A percentile compares a stretch with the other conserved stretches of the same genome.
phyloP scores from a whole-genome alignment of 1,284 basidiomycete species.

The Cryptococcus sp. region DNA sequence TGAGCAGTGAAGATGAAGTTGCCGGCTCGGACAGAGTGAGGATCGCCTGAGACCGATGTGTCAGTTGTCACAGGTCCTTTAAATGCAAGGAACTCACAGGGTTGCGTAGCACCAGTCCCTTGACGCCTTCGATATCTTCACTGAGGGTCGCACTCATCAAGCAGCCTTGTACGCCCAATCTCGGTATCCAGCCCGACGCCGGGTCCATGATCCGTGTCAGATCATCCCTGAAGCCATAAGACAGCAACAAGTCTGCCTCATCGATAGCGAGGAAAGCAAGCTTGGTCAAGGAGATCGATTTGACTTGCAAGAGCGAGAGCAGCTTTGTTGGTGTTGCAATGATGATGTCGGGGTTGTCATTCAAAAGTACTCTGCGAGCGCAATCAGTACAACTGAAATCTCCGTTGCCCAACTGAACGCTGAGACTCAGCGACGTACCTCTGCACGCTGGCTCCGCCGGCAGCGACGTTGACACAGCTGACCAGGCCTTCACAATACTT shows the following conservation, averaged over 20 bases:
- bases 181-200: constrained; percentile 66
- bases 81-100: constrained; percentile 63
- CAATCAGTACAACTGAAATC: not conserved
- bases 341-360: constrained; percentile 88
- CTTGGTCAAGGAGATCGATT: constrained; percentile 57
- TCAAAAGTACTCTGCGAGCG: constrained; percentile 63
- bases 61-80: not conserved
- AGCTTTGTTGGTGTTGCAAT: constrained; percentile 88
- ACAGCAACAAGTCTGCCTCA: constrained; percentile 95
- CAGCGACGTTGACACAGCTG: constrained; percentile 74
- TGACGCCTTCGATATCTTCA: constrained; percentile 87
- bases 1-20: constrained; percentile 64
- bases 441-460: constrained; percentile 72
- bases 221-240: constrained; percentile 94
- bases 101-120: constrained; percentile 81
- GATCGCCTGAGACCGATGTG: constrained; percentile 64
- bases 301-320: constrained; percentile 74
- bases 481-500: constrained; percentile 78
- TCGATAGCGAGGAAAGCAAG: constrained; percentile 92
- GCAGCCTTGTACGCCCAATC: constrained; percentile 83
- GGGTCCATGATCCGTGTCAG: constrained; percentile 76
- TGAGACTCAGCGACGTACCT: constrained; percentile 57
- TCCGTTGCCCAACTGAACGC: not conserved
- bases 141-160: constrained; percentile 98
- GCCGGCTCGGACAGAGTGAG: constrained; percentile 86